Conservation (phyloP, 495 filamentous ascomycete genomes). For the Niebla homalea region DNA sequence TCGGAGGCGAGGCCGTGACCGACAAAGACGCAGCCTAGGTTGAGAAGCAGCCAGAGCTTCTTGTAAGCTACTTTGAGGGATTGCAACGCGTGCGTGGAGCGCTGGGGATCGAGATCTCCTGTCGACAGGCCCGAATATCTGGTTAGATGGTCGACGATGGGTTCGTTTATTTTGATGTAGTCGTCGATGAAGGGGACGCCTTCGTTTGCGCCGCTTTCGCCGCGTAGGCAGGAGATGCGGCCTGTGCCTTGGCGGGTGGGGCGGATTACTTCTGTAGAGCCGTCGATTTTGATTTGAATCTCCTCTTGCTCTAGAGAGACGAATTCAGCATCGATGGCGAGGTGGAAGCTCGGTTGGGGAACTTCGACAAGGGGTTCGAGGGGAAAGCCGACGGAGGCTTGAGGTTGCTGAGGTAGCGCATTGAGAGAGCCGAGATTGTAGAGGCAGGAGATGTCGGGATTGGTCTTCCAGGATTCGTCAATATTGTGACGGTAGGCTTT, state of each 20-base stretch:
- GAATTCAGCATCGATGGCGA: conserved; percentile 93
- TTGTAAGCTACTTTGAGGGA: conserved; percentile 88
- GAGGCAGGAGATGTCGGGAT: conserved; percentile 67
- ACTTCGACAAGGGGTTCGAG: conserved; percentile 50
- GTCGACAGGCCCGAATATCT: conserved; percentile 79
- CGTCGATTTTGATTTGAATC: conserved; percentile 85
- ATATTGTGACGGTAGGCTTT: conserved; percentile 60
- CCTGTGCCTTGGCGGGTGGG: conserved; percentile 76
- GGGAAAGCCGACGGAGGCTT: conserved; percentile 31
- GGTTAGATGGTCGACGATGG: conserved; percentile 92
- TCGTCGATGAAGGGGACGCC: conserved; percentile 90
- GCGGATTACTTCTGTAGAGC: conserved; percentile 69
- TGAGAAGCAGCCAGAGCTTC: conserved; percentile 91
- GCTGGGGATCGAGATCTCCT: conserved; percentile 64
- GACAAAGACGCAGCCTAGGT: conserved; percentile 85
- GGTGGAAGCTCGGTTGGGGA: conserved; percentile 54
- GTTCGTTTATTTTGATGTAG: conserved; percentile 81
- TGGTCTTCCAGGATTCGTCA: conserved; percentile 74
- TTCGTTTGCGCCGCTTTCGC: conserved; percentile 48
- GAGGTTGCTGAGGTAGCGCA: conserved; percentile 4
- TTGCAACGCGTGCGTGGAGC: conserved; percentile 67
- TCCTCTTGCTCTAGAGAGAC: conserved; percentile 81
- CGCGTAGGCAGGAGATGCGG: conserved; percentile 76
- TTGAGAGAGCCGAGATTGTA: conserved; percentile 49
- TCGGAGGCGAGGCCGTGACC: conserved; percentile 87